Conservation (phyloP, 2,329 filamentous ascomycete species). For the Trichoderma semiorbis region DNA sequence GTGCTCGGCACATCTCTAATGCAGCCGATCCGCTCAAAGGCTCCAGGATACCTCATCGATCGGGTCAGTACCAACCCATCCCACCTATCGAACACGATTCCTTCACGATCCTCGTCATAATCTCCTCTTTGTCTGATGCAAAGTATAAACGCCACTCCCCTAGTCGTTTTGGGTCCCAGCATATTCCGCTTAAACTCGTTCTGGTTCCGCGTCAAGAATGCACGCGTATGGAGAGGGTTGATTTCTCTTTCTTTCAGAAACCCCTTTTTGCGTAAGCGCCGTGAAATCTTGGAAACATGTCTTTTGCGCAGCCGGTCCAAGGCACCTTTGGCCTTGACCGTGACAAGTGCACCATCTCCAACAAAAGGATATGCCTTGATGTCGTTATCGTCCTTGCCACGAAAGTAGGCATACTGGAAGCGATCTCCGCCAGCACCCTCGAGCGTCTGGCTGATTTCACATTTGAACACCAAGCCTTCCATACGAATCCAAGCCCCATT, state of each 20-base stretch:
- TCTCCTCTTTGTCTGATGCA: background rate
- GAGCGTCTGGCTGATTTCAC: background rate
- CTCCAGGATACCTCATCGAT: background rate
- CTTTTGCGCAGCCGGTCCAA: background rate
- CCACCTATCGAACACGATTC: background rate
- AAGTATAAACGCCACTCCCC: background rate
- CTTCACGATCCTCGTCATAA: no score
- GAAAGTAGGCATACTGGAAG: background rate
- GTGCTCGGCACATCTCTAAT: background rate
- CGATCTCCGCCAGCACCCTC: background rate
- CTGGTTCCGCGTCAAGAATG: background rate
- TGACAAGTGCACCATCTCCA: background rate
- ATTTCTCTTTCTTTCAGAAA: background rate
- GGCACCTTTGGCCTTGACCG: background rate
- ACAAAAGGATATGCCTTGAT: background rate
- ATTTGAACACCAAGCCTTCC: background rate
- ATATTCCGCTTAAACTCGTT: background rate
- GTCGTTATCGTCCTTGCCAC: background rate
- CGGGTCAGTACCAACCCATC: conserved; percentile 8
- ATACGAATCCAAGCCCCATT: background rate
- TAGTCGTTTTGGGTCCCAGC: background rate
- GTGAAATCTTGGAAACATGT: background rate
- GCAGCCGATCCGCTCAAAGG: conserved; percentile 5
- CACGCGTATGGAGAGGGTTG: background rate
- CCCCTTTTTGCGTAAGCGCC: background rate